phyloP scores from a whole-genome alignment of 1,284 basidiomycete species.

The Polyporus tsugae region DNA sequence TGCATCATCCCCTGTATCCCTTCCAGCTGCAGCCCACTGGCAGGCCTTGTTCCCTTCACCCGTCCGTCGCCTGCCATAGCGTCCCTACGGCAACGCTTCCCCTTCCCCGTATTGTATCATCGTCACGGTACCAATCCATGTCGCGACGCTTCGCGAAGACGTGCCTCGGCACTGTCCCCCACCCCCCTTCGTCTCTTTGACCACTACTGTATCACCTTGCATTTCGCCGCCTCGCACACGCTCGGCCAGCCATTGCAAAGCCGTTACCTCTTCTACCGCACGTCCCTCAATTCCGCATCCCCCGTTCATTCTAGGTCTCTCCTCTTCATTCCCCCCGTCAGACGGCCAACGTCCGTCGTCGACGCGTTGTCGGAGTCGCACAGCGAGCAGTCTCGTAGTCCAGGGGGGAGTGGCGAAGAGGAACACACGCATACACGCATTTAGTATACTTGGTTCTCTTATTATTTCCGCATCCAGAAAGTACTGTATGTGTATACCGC shows the following conservation, averaged over 20 bases:
- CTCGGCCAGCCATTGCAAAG: not conserved
- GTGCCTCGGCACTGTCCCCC: no score
- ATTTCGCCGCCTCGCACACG: not conserved
- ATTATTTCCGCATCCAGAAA: not conserved
- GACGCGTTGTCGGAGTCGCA: not conserved
- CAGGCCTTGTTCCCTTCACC: not conserved
- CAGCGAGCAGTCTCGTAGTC: no score
- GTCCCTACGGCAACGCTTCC: not conserved
- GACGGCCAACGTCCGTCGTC: not conserved
- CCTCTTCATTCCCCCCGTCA: not conserved
- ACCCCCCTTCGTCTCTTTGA: not conserved
- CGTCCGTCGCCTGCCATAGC: not conserved
- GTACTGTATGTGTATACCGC: not conserved
- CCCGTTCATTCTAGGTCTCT: not conserved
- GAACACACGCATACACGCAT: conserved; percentile 3
- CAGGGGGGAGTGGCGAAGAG: not conserved
- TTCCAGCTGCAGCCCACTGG: not conserved
- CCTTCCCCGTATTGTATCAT: not conserved
- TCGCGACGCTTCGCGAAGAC: not conserved
- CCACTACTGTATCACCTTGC: not conserved
- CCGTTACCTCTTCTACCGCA: not conserved
- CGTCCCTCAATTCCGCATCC: not conserved
- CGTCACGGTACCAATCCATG: not conserved
- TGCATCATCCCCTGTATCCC: not conserved
- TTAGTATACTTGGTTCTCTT: not conserved